Evolutionary conservation across 23 red algal species (phyloP).

Genomic region (Gracilaria caudata): DNA sequence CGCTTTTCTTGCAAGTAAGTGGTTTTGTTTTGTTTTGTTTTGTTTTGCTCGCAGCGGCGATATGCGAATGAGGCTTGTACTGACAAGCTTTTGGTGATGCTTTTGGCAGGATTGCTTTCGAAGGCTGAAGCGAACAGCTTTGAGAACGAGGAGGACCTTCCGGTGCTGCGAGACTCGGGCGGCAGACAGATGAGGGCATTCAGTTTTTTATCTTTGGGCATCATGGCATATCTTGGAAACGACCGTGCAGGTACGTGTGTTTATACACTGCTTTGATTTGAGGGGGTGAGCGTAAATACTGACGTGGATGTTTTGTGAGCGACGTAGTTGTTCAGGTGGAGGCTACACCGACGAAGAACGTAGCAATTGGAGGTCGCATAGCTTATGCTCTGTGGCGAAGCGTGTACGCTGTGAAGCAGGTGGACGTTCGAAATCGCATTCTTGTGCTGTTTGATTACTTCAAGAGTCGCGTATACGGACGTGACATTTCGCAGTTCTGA

Average conservation of each 20-base stretch:
- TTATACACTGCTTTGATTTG: too few relatives aligned
- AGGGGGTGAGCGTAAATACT: background rate
- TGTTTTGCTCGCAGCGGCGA: too few relatives aligned
- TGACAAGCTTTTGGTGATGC: background rate
- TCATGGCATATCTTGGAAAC: conserved; percentile 77
- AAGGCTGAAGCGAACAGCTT: conserved; percentile 40
- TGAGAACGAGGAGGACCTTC: conserved; percentile 3
- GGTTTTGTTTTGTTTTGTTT: background rate
- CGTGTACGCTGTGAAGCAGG: conserved; percentile 97
- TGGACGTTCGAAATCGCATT: conserved; percentile 78
- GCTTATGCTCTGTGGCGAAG: conserved; percentile 84
- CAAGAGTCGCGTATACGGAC: conserved; percentile 88
- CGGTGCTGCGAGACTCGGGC: conserved; percentile 38
- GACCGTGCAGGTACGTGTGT: conserved; percentile 39
- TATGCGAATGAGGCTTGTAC: too few relatives aligned
- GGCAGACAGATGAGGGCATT: conserved; percentile 60
- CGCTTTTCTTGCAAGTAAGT: conserved; percentile 72
- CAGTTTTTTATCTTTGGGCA: conserved; percentile 88
- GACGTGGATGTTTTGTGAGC: background rate
- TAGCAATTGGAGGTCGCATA: conserved; percentile 71
- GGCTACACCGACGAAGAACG: conserved; percentile 45
- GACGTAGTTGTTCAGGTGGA: conserved; percentile 48
- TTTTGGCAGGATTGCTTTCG: conserved; percentile 35
- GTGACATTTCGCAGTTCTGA: conserved; percentile 94
- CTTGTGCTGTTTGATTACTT: conserved; percentile 92